Conservation (phyloP, 768 basidiomycete genomes). For the Vararia minispora region DNA sequence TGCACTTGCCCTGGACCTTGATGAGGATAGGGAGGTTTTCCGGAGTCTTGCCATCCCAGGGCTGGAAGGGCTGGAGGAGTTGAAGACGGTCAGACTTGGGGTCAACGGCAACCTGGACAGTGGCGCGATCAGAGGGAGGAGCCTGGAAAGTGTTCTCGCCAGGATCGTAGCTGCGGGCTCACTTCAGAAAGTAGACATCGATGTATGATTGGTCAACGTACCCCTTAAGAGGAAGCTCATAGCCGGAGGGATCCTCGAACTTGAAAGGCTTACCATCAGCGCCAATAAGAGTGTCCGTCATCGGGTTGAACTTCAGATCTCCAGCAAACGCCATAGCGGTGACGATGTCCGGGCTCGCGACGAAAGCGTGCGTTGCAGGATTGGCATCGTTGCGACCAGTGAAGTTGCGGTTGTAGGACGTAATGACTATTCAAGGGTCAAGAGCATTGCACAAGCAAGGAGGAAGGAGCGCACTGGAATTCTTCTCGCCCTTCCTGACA, state of each 20-base stretch:
- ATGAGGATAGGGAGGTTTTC: conserved; percentile 86
- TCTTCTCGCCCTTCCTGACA: conserved; percentile 91
- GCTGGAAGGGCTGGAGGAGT: conserved; percentile 76
- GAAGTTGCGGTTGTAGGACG: conserved; percentile 99
- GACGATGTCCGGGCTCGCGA: conserved; percentile 89
- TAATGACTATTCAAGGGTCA: conserved; percentile 55
- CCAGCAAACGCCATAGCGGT: conserved; percentile 97
- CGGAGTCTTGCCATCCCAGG: conserved; percentile 92
- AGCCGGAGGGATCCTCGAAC: conserved; percentile 85
- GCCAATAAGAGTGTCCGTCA: conserved; percentile 81
- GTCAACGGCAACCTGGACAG: conserved; percentile 78
- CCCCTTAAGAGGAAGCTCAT: conserved; percentile 89
- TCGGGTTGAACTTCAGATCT: conserved; percentile 90
- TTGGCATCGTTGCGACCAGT: conserved; percentile 99
- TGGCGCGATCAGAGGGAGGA: conserved; percentile 76
- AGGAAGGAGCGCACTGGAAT: conserved; percentile 64
- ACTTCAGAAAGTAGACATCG: too few species aligned
- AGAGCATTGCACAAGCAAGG: neutral
- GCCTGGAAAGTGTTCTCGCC: conserved; percentile 97
- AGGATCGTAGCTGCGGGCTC: too few species aligned
- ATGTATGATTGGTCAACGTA: too few species aligned
- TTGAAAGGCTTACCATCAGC: conserved; percentile 94
- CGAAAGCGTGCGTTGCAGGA: conserved; percentile 96
- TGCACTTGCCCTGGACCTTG: conserved; percentile 99
- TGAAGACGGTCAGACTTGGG: conserved; percentile 86